A percentile compares a stretch with the other conserved stretches of the same genome.
Conservation (phyloP, 805 yeast genomes). For the Zygotorulaspora chibaensis region DNA sequence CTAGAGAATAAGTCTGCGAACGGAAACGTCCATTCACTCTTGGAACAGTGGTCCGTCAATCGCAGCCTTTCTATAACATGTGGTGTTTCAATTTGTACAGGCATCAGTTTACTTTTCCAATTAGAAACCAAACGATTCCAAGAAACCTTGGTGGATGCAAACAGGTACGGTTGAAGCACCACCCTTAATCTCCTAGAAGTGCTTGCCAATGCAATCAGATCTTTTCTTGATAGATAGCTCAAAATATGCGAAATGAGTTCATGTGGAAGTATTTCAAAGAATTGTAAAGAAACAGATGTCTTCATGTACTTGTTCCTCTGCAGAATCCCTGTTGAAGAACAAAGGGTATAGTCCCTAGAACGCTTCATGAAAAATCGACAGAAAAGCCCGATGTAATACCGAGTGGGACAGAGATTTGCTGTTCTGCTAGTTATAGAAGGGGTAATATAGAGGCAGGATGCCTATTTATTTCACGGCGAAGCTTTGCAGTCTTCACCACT, state of each 20-base stretch:
- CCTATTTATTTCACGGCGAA: neutral
- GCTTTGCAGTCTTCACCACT: no score
- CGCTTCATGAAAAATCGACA: neutral
- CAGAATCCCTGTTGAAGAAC: neutral
- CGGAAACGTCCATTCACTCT: conserved; percentile 37
- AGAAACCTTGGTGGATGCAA: conserved; percentile 12
- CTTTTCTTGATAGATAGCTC: conserved; percentile 9
- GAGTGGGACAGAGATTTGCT: neutral
- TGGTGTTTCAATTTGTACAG: conserved; percentile 7
- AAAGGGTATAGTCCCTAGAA: neutral
- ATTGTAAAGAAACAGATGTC: conserved; percentile 1
- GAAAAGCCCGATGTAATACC: neutral
- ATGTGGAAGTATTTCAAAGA: conserved; percentile 15
- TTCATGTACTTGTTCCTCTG: neutral
- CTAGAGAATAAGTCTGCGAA: conserved; percentile 25
- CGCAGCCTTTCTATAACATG: conserved; percentile 26
- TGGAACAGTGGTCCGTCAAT: conserved; percentile 29
- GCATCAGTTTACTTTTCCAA: conserved; percentile 10
- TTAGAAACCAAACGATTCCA: conserved; percentile 15
- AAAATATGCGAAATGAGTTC: conserved; percentile 15
- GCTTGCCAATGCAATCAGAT: conserved; percentile 13
- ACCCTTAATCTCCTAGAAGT: conserved; percentile 12
- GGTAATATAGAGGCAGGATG: neutral
- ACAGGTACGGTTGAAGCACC: conserved; percentile 14
- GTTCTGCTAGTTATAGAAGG: neutral